Conservation (phyloP, 2,329 filamentous ascomycete genomes). For the Paramyrothecium sp. region DNA sequence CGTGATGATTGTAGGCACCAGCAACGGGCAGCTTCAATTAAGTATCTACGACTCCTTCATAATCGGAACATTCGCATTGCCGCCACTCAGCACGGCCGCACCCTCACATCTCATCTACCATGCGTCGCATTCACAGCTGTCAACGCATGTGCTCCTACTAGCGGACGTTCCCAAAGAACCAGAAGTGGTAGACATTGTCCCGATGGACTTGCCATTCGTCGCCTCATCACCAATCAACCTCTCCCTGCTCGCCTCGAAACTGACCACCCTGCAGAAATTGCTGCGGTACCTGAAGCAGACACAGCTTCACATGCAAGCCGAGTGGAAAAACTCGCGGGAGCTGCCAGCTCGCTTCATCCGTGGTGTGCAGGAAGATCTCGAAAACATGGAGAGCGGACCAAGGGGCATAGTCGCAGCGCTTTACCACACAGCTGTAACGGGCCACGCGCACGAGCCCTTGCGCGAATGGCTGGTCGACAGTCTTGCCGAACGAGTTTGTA, state of each 20-base stretch:
- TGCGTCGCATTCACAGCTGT: conserved; percentile 68
- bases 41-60: conserved; percentile 85
- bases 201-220: conserved; percentile 82
- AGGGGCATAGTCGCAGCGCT: conserved; percentile 69
- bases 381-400: conserved; percentile 55
- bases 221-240: conserved; percentile 76
- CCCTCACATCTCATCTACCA: conserved; percentile 51
- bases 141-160: conserved; percentile 74
- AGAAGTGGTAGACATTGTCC: conserved; percentile 55
- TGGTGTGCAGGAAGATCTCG: conserved; percentile 73
- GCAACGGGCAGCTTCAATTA: conserved; percentile 69
- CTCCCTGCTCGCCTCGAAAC: conserved; percentile 80
- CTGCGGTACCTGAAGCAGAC: conserved; percentile 82
- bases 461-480: conserved; percentile 88
- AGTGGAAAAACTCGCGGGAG: conserved; percentile 81
- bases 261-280: conserved; percentile 83
- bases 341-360: conserved; percentile 75
- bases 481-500: conserved; percentile 70
- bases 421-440: conserved; percentile 82
- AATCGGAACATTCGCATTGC: conserved; percentile 64
- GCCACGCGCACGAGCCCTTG: conserved; percentile 71
- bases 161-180: conserved; percentile 29
- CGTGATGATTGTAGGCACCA: conserved; percentile 72
- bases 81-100: conserved; percentile 25
- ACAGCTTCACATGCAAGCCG: conserved; percentile 73